Evolutionary conservation across 495 filamentous ascomycete genomes (phyloP).

Genomic region (Hypoxylon fuscum): DNA sequence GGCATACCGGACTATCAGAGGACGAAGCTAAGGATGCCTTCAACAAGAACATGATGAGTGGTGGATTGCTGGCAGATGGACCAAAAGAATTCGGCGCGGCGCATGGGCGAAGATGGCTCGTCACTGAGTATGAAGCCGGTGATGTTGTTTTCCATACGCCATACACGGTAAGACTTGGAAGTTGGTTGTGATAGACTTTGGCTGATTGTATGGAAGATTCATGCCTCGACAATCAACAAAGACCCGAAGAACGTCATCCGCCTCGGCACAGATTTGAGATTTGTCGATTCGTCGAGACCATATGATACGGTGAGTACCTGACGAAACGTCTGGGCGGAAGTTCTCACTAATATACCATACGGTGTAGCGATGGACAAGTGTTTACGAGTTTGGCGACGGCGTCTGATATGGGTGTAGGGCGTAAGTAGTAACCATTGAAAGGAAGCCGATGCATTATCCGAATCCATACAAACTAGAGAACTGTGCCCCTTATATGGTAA

Average conservation of each 20-base stretch:
- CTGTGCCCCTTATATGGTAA: no score
- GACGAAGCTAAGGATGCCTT: constrained; percentile 63
- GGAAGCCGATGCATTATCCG: no score
- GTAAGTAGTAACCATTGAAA: no score
- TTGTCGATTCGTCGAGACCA: constrained; percentile 59
- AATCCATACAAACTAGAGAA: no score
- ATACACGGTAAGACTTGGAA: constrained; percentile 52
- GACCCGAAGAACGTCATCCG: constrained; percentile 64
- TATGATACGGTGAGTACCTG: constrained; percentile 57
- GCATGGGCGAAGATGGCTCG: constrained; percentile 61
- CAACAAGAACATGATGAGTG: constrained; percentile 66
- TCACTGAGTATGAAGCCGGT: constrained; percentile 65
- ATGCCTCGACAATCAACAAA: constrained; percentile 64
- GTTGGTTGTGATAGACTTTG: background rate
- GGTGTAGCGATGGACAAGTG: constrained; percentile 40
- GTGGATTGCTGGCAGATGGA: constrained; percentile 51
- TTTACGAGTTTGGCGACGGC: constrained; percentile 38
- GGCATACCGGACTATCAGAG: constrained; percentile 54
- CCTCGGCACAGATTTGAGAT: constrained; percentile 66
- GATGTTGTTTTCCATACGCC: constrained; percentile 69
- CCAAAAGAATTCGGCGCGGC: constrained; percentile 55
- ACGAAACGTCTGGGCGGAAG: no score
- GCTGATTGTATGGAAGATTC: constrained; percentile 54
- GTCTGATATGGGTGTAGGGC: no score
- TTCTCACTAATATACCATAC: background rate